Conservation (phyloP, 441 rosid genomes). For the Bocquillonia castaneifolia region DNA sequence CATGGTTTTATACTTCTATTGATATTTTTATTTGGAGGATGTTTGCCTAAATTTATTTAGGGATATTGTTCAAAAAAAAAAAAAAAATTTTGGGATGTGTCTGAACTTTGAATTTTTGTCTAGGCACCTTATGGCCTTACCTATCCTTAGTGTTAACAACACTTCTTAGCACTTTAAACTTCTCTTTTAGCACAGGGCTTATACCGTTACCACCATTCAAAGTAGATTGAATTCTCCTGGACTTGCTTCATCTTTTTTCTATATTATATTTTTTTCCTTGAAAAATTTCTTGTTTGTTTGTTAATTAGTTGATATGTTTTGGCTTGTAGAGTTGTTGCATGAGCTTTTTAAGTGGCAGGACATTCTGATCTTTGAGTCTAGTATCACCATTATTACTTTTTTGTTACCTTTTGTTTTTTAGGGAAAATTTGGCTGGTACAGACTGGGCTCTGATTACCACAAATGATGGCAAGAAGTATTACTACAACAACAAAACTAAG, state of each 20-base stretch:
- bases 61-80: no score
- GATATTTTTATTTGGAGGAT: no score
- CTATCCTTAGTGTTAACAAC: not conserved
- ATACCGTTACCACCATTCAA: not conserved
- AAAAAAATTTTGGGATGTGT: no score
- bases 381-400: not conserved
- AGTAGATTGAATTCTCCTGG: no score
- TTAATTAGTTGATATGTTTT: no score
- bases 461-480: constrained; percentile 85
- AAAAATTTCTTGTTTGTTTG: no score
- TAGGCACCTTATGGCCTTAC: not conserved
- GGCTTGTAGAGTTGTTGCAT: not conserved
- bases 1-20: no score
- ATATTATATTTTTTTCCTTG: no score
- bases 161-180: not conserved
- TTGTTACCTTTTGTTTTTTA: constrained; percentile 26
- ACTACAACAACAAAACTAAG: constrained; percentile 89
- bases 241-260: no score
- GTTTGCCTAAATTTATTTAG: no score
- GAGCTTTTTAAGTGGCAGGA: not conserved
- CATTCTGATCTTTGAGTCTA: not conserved
- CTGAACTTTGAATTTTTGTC: not conserved
- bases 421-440: constrained; percentile 82
- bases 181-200: not conserved
- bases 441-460: constrained; percentile 90